Conservation (phyloP, 2,329 filamentous ascomycete species). For the Colletotrichum shisoi region DNA sequence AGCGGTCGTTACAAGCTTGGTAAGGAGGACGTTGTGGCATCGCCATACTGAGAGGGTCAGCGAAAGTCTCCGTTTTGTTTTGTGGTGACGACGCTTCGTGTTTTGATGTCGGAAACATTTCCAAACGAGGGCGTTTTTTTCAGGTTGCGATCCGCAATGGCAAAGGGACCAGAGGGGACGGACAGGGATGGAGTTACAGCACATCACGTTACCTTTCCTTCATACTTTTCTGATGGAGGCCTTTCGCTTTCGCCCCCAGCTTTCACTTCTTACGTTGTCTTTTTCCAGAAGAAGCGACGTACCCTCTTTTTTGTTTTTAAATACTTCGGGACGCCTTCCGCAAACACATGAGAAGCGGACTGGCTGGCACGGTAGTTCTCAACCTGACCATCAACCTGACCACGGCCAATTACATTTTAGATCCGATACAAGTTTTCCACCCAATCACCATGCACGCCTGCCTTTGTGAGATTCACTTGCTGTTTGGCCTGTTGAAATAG, state of each 20-base stretch:
- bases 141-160: constrained; percentile 13
- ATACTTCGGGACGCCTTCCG: constrained; percentile 23
- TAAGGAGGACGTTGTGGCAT: constrained; percentile 83
- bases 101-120: constrained; percentile 16
- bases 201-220: constrained; percentile 10
- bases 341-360: not conserved
- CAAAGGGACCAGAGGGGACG: not conserved
- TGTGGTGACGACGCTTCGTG: constrained; percentile 5
- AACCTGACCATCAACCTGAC: not conserved
- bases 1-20: constrained; percentile 76
- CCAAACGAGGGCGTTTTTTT: constrained; percentile 11
- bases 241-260: constrained; percentile 4
- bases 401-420: not conserved
- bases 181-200: constrained; percentile 18
- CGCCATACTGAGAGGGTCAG: constrained; percentile 57
- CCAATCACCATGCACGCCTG: not conserved
- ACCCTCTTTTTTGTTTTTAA: not conserved
- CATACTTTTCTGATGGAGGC: not conserved
- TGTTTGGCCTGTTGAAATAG: too few species aligned
- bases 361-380: constrained; percentile 3
- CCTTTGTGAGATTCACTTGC: not conserved
- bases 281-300: constrained; percentile 1
- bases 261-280: not conserved
- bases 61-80: not conserved
- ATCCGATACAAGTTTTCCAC: not conserved